phyloP scores from a whole-genome alignment of 106 monocot genomes.

The Chionographis japonica region DNA sequence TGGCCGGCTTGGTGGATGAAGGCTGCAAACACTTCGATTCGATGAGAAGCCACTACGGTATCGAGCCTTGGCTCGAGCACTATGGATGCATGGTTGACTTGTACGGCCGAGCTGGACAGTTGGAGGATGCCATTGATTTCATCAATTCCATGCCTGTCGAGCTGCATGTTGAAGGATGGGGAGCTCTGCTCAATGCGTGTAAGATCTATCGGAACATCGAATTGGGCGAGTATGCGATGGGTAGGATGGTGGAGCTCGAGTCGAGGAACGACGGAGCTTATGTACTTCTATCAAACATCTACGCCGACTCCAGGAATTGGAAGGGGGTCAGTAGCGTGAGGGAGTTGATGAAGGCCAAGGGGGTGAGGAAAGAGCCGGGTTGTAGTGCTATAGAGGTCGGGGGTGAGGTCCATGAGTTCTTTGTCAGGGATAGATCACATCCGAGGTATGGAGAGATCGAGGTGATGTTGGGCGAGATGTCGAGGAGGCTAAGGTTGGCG shows the following conservation, averaged over 20 bases:
- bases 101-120: slow-evolving; percentile 56
- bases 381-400: slow-evolving; percentile 66
- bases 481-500: slow-evolving; percentile 27
- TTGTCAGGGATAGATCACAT: slow-evolving; percentile 40
- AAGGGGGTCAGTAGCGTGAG: slow-evolving; percentile 48
- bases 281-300: slow-evolving; percentile 76
- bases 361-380: slow-evolving; percentile 71
- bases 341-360: slow-evolving; percentile 58
- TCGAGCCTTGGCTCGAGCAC: slow-evolving; percentile 59
- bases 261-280: slow-evolving; percentile 61
- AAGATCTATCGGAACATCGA: slow-evolving; percentile 39
- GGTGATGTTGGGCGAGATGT: slow-evolving; percentile 29
- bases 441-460: slow-evolving; percentile 35
- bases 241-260: slow-evolving; percentile 46
- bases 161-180: slow-evolving; percentile 62
- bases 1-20: slow-evolving; percentile 49
- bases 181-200: slow-evolving; percentile 63
- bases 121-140: slow-evolving; percentile 50
- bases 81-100: slow-evolving; percentile 79
- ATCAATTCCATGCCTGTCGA: slow-evolving; percentile 55
- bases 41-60: slow-evolving; percentile 35
- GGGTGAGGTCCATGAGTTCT: slow-evolving; percentile 68
- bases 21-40: slow-evolving; percentile 31
- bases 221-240: slow-evolving; percentile 44
- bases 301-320: slow-evolving; percentile 67